Percentiles rank a stretch among this genome's conserved stretches.
phyloP scores from a whole-genome alignment of 352 stramenopile species.

The Lagenidium giganteum region DNA sequence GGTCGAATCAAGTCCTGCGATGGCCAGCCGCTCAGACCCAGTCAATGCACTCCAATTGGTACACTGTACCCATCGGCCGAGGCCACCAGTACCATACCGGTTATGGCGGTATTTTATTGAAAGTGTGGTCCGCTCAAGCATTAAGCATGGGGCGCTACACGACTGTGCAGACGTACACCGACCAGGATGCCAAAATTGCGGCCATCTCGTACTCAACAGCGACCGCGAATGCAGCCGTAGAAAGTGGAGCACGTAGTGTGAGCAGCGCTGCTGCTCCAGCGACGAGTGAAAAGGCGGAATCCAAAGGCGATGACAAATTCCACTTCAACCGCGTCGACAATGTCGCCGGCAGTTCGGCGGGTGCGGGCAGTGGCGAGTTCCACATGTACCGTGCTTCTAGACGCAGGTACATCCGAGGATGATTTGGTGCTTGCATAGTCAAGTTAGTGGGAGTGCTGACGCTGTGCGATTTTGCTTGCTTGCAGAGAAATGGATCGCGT shows the following conservation, averaged over 20 bases:
- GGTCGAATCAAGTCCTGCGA: conserved; percentile 5
- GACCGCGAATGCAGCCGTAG: conserved; percentile 5
- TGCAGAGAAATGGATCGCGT: conserved; percentile 89
- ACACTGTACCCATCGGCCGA: too few relatives aligned
- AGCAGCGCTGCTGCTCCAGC: not conserved
- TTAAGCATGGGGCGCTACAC: conserved; percentile 66
- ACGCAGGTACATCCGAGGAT: conserved; percentile 61
- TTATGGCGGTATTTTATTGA: not conserved
- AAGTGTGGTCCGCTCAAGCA: not conserved
- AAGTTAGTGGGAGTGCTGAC: not conserved
- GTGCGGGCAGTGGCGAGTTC: conserved; percentile 94
- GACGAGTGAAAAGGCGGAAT: not conserved
- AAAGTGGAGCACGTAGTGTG: conserved; percentile 1
- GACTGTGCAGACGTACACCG: conserved; percentile 80
- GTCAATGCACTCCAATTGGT: conserved; percentile 1
- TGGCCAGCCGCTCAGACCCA: conserved; percentile 4
- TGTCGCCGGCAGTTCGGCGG: conserved; percentile 92
- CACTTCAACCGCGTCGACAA: conserved; percentile 88
- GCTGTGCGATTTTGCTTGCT: not conserved
- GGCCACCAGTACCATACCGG: conserved; percentile 1
- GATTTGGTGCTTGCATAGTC: too few relatives aligned
- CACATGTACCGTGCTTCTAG: conserved; percentile 95
- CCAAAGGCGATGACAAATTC: conserved; percentile 31
- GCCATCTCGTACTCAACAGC: conserved; percentile 49
- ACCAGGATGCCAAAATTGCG: conserved; percentile 70